phyloP scores from a whole-genome alignment of 805 yeast genomes.

The Kodamaea lidongshanica region DNA sequence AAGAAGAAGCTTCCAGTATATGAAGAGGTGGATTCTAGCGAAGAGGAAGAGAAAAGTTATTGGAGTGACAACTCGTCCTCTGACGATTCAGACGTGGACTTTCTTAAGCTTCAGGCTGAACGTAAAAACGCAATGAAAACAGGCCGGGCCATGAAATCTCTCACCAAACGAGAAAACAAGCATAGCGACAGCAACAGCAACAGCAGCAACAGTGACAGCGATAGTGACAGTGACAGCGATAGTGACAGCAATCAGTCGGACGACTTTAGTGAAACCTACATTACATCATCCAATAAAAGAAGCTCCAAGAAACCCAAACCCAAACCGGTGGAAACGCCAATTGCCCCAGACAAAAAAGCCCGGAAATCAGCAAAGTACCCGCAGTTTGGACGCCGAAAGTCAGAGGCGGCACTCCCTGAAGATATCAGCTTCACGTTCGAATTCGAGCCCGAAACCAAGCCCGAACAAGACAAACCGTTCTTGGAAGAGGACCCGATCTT shows the following conservation, averaged over 20 bases:
- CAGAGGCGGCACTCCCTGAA: conserved; percentile 37
- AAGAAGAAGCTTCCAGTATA: conserved; percentile 13
- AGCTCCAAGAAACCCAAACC: conserved; percentile 8
- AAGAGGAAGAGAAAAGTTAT: conserved; percentile 3
- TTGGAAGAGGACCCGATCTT: conserved; percentile 12
- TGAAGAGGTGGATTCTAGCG: conserved; percentile 4
- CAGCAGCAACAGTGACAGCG: neutral
- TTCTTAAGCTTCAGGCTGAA: conserved; percentile 65
- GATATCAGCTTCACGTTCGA: conserved; percentile 39
- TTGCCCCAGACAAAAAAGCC: too few relatives aligned
- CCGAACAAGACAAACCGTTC: conserved; percentile 11
- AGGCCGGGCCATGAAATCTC: conserved; percentile 25
- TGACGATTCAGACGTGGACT: conserved; percentile 53
- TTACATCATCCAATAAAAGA: too few relatives aligned
- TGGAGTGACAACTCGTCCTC: conserved; percentile 3
- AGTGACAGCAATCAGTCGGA: conserved; percentile 3
- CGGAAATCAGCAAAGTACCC: too few relatives aligned
- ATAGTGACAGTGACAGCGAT: neutral
- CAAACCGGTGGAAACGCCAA: too few relatives aligned
- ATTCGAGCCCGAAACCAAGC: conserved; percentile 32
- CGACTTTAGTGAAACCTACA: too few relatives aligned
- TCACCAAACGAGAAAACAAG: conserved; percentile 12
- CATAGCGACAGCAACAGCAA: conserved; percentile 1
- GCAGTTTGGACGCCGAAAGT: conserved; percentile 31
- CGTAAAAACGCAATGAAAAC: conserved; percentile 52